Base-by-base conservation (phyloP, 257 asterid genomes). In the Rubia yunnanensis region DNA sequence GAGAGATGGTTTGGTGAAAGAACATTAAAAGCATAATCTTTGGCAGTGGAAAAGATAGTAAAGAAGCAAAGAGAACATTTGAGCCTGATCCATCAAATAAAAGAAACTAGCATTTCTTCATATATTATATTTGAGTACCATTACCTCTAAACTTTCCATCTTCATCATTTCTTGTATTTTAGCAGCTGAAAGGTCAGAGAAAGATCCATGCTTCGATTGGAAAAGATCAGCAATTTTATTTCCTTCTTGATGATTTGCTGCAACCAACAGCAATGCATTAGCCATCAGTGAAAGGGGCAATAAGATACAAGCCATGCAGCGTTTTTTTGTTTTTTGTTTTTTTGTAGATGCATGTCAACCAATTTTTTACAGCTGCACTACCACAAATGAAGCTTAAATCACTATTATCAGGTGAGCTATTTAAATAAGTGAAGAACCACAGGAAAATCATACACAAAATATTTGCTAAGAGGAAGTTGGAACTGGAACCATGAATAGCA, bases 131-230 rank as follows among this genome's bases (percentile, higher is more conserved):
- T 30, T 38, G 1, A 7, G 18, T 3, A 27, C 39, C 18, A 56
- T 22, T 77, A 89, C 98, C 98, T 89, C 95, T 77, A 92, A 75
- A 75, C 75, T 83, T 58, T 87, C 84, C 78, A 80, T 60, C 69
- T 87, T 92, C 92, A 83, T 79, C 73, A 87, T 46, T 71, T 92
- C 98, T 63, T 92, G 76, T 69, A 89, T 79, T 80, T 81, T 92
- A 73, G 86, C 71, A 72, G 79, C 78, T 46, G 80, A 82, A 27
- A 83, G 63, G 71, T 85, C 94, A 65, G 60, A 80, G 74, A 44
- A 64, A 35, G 74, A 77, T 69, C 86, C 88, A 61, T 77, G 76
- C 80, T 83, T 88, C 36, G 75, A 65, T 58, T 76, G 83, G 69
- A 78, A 69, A 63, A 62, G 70, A 74, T 81, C 89, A 60, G 81